Evolutionary conservation across 768 basidiomycete genomes (phyloP).

Genomic region (Inosperma sp.): DNA sequence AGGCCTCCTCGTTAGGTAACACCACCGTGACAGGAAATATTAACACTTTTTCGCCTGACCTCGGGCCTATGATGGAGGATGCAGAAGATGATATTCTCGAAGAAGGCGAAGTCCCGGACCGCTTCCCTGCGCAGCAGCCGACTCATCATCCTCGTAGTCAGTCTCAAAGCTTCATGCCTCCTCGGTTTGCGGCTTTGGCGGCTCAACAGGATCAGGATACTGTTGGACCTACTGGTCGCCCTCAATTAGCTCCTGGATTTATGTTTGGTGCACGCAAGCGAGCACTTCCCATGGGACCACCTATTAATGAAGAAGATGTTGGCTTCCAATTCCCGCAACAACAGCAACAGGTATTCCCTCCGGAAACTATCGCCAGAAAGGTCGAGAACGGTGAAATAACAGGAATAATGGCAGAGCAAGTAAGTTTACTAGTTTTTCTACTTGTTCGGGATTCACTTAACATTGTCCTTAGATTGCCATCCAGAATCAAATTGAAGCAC

Average conservation of each 20-base stretch:
- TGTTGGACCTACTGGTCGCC: slow-evolving; percentile 72
- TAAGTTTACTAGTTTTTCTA: slow-evolving; percentile 36
- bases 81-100: slow-evolving; percentile 65
- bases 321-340: slow-evolving; percentile 84
- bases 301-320: slow-evolving; percentile 76
- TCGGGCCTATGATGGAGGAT: slow-evolving; percentile 82
- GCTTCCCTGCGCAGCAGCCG: slow-evolving; percentile 41
- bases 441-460: slow-evolving; percentile 2
- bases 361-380: slow-evolving; percentile 47
- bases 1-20: slow-evolving; percentile 70
- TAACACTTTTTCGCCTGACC: slow-evolving; percentile 71
- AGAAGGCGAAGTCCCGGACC: slow-evolving; percentile 76
- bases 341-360: slow-evolving; percentile 43
- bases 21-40: slow-evolving; percentile 54
- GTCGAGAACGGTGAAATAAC: slow-evolving; percentile 71
- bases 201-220: slow-evolving; percentile 69
- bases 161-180: slow-evolving; percentile 80
- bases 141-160: slow-evolving; percentile 53
- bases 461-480: slow-evolving; percentile 63
- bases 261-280: slow-evolving; percentile 77
- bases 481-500: slow-evolving; percentile 84
- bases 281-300: slow-evolving; percentile 56
- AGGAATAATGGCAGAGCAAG: slow-evolving; percentile 96
- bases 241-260: slow-evolving; percentile 87
- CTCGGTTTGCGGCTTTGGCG: slow-evolving; percentile 79